Conservation (phyloP, 768 basidiomycete genomes). For the Lactarius akahatsu region DNA sequence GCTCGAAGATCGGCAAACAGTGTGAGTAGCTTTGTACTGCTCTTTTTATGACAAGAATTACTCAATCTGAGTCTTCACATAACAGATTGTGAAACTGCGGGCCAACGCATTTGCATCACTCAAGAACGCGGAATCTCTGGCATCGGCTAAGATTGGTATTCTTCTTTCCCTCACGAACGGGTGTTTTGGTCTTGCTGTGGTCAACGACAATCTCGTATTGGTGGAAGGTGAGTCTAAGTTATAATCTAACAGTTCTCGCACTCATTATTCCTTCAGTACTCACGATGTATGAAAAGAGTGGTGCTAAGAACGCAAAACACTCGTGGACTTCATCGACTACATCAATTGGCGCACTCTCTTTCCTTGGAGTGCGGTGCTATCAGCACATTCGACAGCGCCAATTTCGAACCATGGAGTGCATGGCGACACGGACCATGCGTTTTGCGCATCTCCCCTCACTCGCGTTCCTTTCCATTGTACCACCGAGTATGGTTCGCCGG, state of each 20-base stretch:
- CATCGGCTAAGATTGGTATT: too few relatives aligned
- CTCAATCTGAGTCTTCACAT: too few relatives aligned
- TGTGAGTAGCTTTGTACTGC: neutral
- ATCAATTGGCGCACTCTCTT: neutral
- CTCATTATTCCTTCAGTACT: neutral
- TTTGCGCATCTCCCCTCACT: neutral
- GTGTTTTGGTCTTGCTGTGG: too few relatives aligned
- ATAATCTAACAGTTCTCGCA: too few relatives aligned
- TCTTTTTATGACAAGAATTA: too few relatives aligned
- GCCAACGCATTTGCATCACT: too few relatives aligned
- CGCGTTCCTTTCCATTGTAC: neutral
- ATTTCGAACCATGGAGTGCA: neutral
- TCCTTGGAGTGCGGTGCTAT: neutral
- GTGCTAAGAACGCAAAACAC: neutral
- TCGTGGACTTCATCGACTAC: neutral
- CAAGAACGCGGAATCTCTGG: too few relatives aligned
- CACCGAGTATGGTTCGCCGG: neutral
- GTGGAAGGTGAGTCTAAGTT: too few relatives aligned
- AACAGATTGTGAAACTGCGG: too few relatives aligned
- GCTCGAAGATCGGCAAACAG: neutral
- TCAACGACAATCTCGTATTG: too few relatives aligned
- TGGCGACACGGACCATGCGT: neutral
- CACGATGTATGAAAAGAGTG: neutral
- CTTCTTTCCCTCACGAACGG: too few relatives aligned
- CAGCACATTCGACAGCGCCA: neutral